Conservation (phyloP, 2,329 filamentous ascomycete species). For the Sphaerulina populicola region DNA sequence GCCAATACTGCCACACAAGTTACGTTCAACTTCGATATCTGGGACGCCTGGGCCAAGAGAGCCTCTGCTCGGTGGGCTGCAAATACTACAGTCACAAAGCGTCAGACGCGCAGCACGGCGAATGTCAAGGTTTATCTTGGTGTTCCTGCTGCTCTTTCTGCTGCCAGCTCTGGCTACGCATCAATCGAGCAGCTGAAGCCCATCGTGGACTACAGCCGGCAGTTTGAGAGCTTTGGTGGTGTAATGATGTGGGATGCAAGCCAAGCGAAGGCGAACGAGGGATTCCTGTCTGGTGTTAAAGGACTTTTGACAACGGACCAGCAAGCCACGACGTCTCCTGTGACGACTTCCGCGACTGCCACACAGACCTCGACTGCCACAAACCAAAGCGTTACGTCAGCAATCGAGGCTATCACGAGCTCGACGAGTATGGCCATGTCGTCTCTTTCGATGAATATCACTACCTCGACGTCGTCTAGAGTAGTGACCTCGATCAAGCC, state of each 20-base stretch:
- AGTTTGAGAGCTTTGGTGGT: constrained; percentile 34
- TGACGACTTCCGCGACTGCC: background rate
- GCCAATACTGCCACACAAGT: constrained; percentile 43
- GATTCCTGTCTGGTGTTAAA: constrained; percentile 25
- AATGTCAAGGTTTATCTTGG: constrained; percentile 34
- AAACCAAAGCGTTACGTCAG: too few species aligned
- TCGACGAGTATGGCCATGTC: too few species aligned
- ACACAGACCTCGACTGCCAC: too few species aligned
- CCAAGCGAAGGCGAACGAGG: constrained; percentile 36
- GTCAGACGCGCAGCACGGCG: background rate
- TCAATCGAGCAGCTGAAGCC: constrained; percentile 23
- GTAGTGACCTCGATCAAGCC: too few species aligned
- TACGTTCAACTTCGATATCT: constrained; percentile 36
- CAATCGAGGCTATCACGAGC: too few species aligned
- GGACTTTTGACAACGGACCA: background rate
- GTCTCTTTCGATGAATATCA: too few species aligned
- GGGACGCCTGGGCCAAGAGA: constrained; percentile 39
- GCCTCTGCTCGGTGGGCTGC: constrained; percentile 8
- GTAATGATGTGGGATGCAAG: constrained; percentile 44
- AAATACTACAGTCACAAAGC: constrained; percentile 12
- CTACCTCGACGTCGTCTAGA: too few species aligned
- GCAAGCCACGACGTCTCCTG: background rate
- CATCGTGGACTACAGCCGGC: constrained; percentile 29
- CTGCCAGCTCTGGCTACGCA: constrained; percentile 31
- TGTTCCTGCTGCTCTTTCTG: constrained; percentile 32